Percentiles rank a stretch among this genome's conserved stretches.
phyloP scores from a whole-genome alignment of 129 eudicot genomes.

The Lactuca saligna region DNA sequence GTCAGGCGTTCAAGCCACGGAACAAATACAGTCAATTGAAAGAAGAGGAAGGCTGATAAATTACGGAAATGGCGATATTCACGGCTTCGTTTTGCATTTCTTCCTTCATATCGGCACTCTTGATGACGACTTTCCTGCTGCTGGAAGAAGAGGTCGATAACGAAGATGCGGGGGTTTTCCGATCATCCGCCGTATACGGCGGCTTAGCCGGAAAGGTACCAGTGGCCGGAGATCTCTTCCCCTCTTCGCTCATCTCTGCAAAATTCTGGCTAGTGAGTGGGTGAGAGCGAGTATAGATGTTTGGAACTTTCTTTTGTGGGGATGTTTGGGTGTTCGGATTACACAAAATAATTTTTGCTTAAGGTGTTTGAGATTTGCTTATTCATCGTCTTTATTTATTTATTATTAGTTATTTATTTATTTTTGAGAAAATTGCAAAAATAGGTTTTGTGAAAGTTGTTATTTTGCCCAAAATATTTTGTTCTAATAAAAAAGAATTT shows the following conservation, averaged over 20 bases:
- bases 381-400: too few species aligned
- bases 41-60: slow-evolving; percentile 1
- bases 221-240: slow-evolving; percentile 47
- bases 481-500: too few species aligned
- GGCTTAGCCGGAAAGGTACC: slow-evolving; percentile 27
- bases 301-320: slow-evolving; percentile 5
- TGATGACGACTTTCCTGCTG: slow-evolving; percentile 61
- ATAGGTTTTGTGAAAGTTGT: too few species aligned
- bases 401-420: too few species aligned
- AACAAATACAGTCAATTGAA: not conserved
- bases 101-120: slow-evolving; percentile 93
- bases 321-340: too few species aligned
- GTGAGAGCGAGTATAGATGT: slow-evolving; percentile 8
- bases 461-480: too few species aligned
- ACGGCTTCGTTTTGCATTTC: slow-evolving; percentile 88
- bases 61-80: slow-evolving; percentile 80
- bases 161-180: slow-evolving; percentile 44
- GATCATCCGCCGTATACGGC: slow-evolving; percentile 43
- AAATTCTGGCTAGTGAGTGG: slow-evolving; percentile 14
- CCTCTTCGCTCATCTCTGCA: slow-evolving; percentile 68
- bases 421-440: too few species aligned
- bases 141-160: slow-evolving; percentile 42
- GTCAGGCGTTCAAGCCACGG: not conserved
- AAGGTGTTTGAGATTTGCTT: too few species aligned
- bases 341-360: too few species aligned